These are phyloP conservation scores for Gelatoporia subvermispora DNA, from an alignment of 768 basidiomycete genomes.

Conservation along the genomic window DNA sequence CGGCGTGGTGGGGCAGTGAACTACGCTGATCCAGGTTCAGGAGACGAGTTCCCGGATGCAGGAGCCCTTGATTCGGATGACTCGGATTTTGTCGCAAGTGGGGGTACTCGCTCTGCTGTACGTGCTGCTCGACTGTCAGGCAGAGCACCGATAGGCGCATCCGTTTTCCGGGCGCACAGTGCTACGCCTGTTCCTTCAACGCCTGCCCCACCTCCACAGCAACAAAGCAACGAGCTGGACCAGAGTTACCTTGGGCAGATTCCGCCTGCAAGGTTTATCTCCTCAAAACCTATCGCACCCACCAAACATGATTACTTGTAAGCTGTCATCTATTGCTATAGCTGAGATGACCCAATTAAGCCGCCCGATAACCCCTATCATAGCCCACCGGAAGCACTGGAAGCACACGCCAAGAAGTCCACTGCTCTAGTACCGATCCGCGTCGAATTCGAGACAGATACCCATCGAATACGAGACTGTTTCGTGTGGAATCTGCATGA, in stretches of 20 bases:
- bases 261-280: conserved; percentile 77
- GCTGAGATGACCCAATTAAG: neutral
- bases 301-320: conserved; percentile 75
- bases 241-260: conserved; percentile 88
- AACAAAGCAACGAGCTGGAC: conserved; percentile 56
- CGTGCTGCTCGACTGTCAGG: conserved; percentile 23
- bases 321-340: conserved; percentile 28
- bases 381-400: conserved; percentile 63
- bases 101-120: conserved; percentile 53
- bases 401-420: conserved; percentile 50
- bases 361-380: neutral
- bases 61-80: conserved; percentile 83
- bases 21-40: conserved; percentile 83
- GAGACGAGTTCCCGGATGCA: conserved; percentile 76
- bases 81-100: conserved; percentile 72
- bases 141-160: conserved; percentile 31
- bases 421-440: conserved; percentile 82
- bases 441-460: conserved; percentile 91
- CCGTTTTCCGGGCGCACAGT: conserved; percentile 48
- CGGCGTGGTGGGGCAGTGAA: conserved; percentile 72
- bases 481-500: conserved; percentile 97
- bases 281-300: conserved; percentile 46
- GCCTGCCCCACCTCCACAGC: conserved; percentile 29
- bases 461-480: conserved; percentile 86
- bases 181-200: conserved; percentile 16